Conservation (phyloP, 2,329 filamentous ascomycete genomes). For the Phaeosphaeria sp. region DNA sequence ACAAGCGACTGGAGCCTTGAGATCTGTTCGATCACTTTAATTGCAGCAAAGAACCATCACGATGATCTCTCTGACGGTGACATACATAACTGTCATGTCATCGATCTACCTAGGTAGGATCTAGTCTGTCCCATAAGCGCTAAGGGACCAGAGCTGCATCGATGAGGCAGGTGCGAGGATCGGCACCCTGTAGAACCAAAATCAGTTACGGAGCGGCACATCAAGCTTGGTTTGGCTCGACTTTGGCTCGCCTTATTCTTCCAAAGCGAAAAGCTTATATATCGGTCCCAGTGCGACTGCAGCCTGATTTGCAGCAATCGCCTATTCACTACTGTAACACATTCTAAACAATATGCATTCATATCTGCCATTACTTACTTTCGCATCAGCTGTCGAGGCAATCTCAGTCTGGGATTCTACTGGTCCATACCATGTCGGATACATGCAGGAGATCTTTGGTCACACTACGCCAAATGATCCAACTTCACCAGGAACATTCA, state of each 20-base stretch:
- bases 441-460: conserved; percentile 32
- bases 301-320: no score
- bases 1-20: no score
- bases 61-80: background rate
- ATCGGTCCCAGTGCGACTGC: background rate
- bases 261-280: background rate
- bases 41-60: no score
- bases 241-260: background rate
- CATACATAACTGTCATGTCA: background rate
- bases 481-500: conserved; percentile 15
- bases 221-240: background rate
- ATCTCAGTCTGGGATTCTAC: conserved; percentile 6
- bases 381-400: background rate
- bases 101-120: no score
- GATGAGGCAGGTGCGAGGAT: background rate
- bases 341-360: background rate
- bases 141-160: background rate
- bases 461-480: conserved; percentile 31
- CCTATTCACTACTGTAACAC: no score
- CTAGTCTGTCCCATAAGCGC: background rate
- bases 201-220: background rate
- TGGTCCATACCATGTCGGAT: conserved; percentile 31
- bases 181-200: background rate
- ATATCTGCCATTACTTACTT: background rate
- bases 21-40: no score